Conservation (phyloP, 768 basidiomycete genomes). For the Phaffia australis region DNA sequence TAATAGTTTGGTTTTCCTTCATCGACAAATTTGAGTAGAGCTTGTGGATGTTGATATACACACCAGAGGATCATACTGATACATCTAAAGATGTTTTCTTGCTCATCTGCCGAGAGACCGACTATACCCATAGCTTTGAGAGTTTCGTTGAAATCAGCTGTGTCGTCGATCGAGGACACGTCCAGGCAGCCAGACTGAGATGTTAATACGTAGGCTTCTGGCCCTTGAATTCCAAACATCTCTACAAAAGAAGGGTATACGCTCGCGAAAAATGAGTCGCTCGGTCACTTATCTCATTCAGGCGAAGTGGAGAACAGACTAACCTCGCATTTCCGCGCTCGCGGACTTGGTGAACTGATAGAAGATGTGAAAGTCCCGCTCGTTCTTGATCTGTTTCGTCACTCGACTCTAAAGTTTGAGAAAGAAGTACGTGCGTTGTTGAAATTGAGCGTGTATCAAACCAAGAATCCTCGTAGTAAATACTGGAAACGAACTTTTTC, state of each 20-base stretch:
- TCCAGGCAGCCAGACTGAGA: slow-evolving; percentile 83
- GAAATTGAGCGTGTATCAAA: not conserved
- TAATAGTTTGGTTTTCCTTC: too few species aligned
- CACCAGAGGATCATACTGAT: slow-evolving; percentile 79
- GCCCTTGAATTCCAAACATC: slow-evolving; percentile 86
- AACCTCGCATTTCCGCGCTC: slow-evolving; percentile 75
- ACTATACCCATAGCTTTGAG: slow-evolving; percentile 87
- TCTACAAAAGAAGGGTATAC: slow-evolving; percentile 45
- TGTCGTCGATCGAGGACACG: slow-evolving; percentile 83
- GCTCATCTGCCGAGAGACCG: slow-evolving; percentile 72
- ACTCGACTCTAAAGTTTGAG: slow-evolving; percentile 44
- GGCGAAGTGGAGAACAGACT: slow-evolving; percentile 25
- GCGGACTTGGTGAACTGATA: slow-evolving; percentile 99
- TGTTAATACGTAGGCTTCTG: slow-evolving; percentile 89
- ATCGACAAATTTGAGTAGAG: not conserved
- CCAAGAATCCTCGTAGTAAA: not conserved
- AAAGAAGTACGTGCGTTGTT: not conserved
- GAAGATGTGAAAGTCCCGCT: slow-evolving; percentile 97
- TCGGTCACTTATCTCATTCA: not conserved
- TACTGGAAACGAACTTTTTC: slow-evolving; percentile 64
- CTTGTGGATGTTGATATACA: not conserved
- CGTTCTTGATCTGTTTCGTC: slow-evolving; percentile 89
- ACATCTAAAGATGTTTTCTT: slow-evolving; percentile 85
- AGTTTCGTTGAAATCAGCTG: slow-evolving; percentile 75
- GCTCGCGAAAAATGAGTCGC: not conserved